Percentiles rank a stretch among this genome's conserved stretches.
Evolutionary conservation across 2,329 filamentous ascomycete genomes (phyloP).

Genomic region (Fusarium nisikadoi): DNA sequence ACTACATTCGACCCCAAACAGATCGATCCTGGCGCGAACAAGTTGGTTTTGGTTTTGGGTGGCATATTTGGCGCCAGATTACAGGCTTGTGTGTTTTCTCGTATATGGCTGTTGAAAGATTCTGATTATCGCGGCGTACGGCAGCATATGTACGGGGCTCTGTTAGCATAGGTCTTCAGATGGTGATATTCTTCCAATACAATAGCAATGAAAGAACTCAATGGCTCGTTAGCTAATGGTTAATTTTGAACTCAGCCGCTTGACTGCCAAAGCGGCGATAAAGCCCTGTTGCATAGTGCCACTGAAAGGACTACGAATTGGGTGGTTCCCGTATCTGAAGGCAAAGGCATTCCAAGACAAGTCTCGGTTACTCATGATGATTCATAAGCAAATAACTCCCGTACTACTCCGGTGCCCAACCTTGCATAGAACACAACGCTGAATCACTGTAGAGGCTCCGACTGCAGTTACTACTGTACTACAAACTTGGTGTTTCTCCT

Average conservation of each 20-base stretch:
- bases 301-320: not conserved
- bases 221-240: not conserved
- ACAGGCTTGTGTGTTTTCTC: not conserved
- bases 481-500: slow-evolving; percentile 12
- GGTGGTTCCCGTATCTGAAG: not conserved
- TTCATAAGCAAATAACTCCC: not conserved
- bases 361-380: not conserved
- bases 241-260: not conserved
- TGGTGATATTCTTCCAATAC: not conserved
- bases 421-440: not conserved
- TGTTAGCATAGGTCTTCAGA: not conserved
- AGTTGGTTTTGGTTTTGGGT: slow-evolving; percentile 11
- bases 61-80: slow-evolving; percentile 18
- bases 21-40: not conserved
- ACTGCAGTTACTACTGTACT: slow-evolving; percentile 4
- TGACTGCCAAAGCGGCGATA: not conserved
- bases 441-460: not conserved
- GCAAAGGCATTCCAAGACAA: not conserved
- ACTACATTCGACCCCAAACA: not conserved
- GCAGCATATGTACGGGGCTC: not conserved
- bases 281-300: not conserved
- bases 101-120: not conserved
- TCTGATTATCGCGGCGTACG: not conserved
- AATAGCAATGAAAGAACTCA: not conserved
- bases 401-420: slow-evolving; percentile 10